Percentiles rank a stretch among this genome's conserved stretches.
These are phyloP conservation scores for Cokeromyces recurvatus DNA, from an alignment of 371 early-diverging fungal genomes.

Conservation along the genomic window DNA sequence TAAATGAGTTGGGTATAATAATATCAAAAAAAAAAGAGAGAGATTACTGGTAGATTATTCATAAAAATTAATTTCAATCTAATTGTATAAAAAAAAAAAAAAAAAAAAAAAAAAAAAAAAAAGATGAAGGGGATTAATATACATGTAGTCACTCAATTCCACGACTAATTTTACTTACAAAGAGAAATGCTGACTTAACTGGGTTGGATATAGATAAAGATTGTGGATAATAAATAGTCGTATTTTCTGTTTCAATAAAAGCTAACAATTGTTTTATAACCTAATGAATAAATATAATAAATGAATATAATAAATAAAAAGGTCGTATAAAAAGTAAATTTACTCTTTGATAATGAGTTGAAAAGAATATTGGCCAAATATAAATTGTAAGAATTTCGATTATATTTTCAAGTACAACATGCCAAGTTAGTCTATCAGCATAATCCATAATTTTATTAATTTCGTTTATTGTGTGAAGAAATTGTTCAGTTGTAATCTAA, in stretches of 20 bases:
- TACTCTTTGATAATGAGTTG: constrained; percentile 46
- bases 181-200: constrained; percentile 43
- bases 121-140: neutral
- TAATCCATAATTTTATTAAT: constrained; percentile 35
- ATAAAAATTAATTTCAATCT: constrained; percentile 27
- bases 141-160: neutral
- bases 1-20: too few relatives aligned
- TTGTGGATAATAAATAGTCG: constrained; percentile 29
- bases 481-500: constrained; percentile 31
- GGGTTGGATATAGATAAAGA: constrained; percentile 37
- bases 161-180: constrained; percentile 27
- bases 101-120: neutral
- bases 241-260: constrained; percentile 43
- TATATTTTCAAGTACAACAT: constrained; percentile 39
- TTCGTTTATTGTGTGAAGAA: constrained; percentile 33
- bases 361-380: constrained; percentile 39
- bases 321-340: neutral
- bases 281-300: constrained; percentile 15
- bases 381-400: constrained; percentile 44
- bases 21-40: too few relatives aligned
- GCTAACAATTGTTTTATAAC: constrained; percentile 24
- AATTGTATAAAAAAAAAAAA: neutral
- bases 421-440: constrained; percentile 39
- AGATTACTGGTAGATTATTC: neutral
- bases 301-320: neutral